Evolutionary conservation across 305 asterid species (phyloP), one percentile per base, ranked within the genome.

Genomic region (Plantago lanceolata): DNA sequence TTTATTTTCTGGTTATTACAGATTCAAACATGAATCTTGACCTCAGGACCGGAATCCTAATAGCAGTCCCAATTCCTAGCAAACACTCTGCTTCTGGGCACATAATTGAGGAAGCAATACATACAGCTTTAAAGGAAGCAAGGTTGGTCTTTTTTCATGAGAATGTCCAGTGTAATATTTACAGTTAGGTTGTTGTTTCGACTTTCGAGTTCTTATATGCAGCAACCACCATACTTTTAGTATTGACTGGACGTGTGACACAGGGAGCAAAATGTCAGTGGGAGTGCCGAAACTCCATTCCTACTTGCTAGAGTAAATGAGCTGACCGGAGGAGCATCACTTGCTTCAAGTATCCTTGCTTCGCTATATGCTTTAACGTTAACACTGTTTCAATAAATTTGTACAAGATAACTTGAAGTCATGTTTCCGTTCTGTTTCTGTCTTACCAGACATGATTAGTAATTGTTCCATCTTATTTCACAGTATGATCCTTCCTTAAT

Each of bases 291-390:
- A 83, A 92, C 98, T 59, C 98, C 98, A 1, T 92, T 89, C 78
- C 78, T 92, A 76, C 98, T 92, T 68, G 83, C 87, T 65, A 80
- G 90, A 73, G 97, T 92, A 64, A 89, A 79, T 56, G 89, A 92
- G 81, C 87, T 87, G 52, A 92, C 98, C 24, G 91, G 87, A 18
- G 98, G 97, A 77, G 84, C 88, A 56, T 93, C 98, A 69, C 95
- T 93, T 71, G 76, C 85, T 68, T 84, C 98, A 58, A 93, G 96
- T 92, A 89, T 92, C 78, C 96, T 76, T 72, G 43, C 96, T 76
- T 72, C 71, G 43, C 50, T 56, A 61, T 63, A 54, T 68, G 53
- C 56, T 59, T 59, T 19, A 19, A 12, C 56, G 40, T 59, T 19
- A 19, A 12, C 48, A 37, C 6, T 18, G 17, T n/a, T 19, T 16